Evolutionary conservation across 352 stramenopile genomes (phyloP).

Genomic region (Globisporangium rhizosaccharum): DNA sequence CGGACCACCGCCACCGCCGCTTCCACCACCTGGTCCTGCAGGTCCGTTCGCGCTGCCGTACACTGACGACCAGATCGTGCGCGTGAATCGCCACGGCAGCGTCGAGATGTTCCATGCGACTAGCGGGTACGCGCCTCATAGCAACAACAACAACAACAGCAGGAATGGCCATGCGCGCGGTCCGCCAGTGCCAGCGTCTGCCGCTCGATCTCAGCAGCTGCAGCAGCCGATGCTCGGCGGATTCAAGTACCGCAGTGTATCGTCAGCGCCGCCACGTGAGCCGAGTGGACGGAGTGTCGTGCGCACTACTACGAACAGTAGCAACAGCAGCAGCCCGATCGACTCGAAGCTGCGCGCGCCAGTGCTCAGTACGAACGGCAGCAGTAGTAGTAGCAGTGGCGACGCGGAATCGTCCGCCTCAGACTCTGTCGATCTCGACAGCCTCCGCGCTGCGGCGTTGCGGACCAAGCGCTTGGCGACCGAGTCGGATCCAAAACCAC

Average conservation of each 20-base stretch:
- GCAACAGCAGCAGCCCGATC: too few species aligned
- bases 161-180: too few species aligned
- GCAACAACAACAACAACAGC: too few species aligned
- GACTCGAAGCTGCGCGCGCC: constrained; percentile 3
- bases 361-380: constrained; percentile 11
- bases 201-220: constrained; percentile 1
- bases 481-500: neutral
- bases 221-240: constrained; percentile 13
- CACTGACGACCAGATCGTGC: constrained; percentile 59
- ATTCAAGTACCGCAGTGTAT: constrained; percentile 38
- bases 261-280: neutral
- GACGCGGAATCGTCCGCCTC: neutral
- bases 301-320: too few species aligned
- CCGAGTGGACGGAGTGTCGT: too few species aligned
- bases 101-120: constrained; percentile 47
- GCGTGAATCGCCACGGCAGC: constrained; percentile 58
- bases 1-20: constrained; percentile 4
- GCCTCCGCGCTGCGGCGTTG: constrained; percentile 56
- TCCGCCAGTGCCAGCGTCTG: constrained; percentile 5
- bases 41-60: constrained; percentile 18
- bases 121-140: neutral
- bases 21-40: neutral
- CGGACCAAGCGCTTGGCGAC: constrained; percentile 35
- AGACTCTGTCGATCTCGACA: constrained; percentile 46
- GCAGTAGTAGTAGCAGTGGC: constrained; percentile 12